Conservation (phyloP, 495 filamentous ascomycete genomes). For the Penicillium cinerascens region DNA sequence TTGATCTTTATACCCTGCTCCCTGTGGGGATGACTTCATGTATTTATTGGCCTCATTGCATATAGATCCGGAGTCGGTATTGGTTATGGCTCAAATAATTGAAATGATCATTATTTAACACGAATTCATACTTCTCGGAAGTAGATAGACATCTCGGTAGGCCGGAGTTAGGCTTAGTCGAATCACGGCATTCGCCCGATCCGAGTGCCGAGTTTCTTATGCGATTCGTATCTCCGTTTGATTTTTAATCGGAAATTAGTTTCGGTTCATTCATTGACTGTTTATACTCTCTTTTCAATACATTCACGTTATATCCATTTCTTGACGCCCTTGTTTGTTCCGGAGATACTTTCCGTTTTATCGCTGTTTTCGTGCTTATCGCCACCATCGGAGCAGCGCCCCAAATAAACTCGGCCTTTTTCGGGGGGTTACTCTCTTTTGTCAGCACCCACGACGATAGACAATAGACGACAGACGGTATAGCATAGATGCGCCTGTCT, state of each 20-base stretch:
- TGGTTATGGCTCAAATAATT: constrained; percentile 8
- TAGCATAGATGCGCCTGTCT: constrained; percentile 2
- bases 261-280: not conserved
- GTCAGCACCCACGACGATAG: not conserved
- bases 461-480: not conserved
- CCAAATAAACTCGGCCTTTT: constrained; percentile 1
- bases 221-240: not conserved
- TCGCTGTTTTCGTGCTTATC: constrained; percentile 17
- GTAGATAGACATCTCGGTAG: not conserved
- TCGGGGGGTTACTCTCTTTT: not conserved
- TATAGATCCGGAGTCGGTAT: constrained; percentile 14
- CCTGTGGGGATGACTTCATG: constrained; percentile 11
- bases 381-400: constrained; percentile 11
- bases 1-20: constrained; percentile 17
- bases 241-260: constrained; percentile 2
- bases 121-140: not conserved
- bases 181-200: constrained; percentile 5
- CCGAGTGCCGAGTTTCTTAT: not conserved
- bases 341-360: constrained; percentile 6
- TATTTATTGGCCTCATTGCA: constrained; percentile 14
- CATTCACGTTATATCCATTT: not conserved
- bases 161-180: constrained; percentile 5
- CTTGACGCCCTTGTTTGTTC: not conserved
- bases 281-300: not conserved
- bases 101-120: not conserved